Evolutionary conservation across 73 alveolate species (phyloP), one percentile per base, ranked within the genome.

Genomic region (Paramecium tetraurelia): DNA sequence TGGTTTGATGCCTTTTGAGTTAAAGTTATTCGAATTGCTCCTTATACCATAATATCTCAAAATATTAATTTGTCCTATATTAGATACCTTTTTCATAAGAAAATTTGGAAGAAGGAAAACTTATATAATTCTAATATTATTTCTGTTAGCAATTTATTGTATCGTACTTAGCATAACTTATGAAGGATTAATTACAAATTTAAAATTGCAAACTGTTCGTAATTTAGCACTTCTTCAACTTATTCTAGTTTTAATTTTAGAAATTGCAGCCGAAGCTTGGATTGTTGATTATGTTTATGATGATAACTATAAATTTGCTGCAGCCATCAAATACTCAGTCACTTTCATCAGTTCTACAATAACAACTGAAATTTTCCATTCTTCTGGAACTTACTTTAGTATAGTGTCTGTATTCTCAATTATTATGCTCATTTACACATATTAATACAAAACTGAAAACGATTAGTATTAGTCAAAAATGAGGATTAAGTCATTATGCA

Each of bases 41-140:
- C 50, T 63, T 0, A 0, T 63, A 63, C 84, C 84, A 63, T 63
- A 63, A 63, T 63, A 63, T 63, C 46, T 63, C 50, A 63, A 63
- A 63, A 36, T 72, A 29, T 12, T 72, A 38, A 16, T 72, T n/a
- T 72, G 57, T 12, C 86, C 86, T 16, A n/a, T 72, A 4, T 35
- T 33, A 21, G 86, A 72, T 43, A 72, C 86, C 7, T 72, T 4
- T 40, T 72, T 72, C 24, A 5, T 72, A 16, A 72, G 35, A 21
- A 36, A 72, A 35, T 29, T 72, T 35, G 86, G 86, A 10, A 33
- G 57, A 36, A 33, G 86, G 16, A 72, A 72, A 72, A 72, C 86
- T 12, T 72, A 72, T 11, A 40, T 72, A 2, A 72, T 40, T 14
- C 1, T 14, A 21, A 35, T 38, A 16, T 72, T 72, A 38, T 29